Evolutionary conservation across 495 filamentous ascomycete genomes (phyloP), one percentile per base, ranked within the genome.

Genomic region (Aspergillus saccharolyticus): DNA sequence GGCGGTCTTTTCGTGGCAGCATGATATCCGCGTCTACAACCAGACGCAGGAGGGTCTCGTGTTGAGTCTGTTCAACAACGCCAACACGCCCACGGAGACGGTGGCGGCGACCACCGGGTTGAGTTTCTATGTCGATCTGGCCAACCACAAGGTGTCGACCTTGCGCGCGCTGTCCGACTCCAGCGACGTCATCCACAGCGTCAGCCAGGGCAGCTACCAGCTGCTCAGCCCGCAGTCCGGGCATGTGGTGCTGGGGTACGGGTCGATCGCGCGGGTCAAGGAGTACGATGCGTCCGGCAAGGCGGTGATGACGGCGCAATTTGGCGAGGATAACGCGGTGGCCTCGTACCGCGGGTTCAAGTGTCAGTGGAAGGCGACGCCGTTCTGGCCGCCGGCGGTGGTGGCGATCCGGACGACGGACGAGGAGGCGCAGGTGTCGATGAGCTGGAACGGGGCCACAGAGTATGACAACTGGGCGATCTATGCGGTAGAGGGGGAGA

Each of bases 141-240:
- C 74, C 52, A 69, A 71, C 24, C 71, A 66, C 56, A 78, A 68
- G 6, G 78, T 74, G 8, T 64, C 53, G 8, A 64, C 73, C 17
- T 63, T 75, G 3, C 68, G 71, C 30, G 60, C 56, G 1, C 65
- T 78, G 42, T 62, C 48, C 24, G 67, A 76, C 51, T 58, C 63
- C 1, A 57, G 61, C 20, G 66, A 79, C 44, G 58, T 67, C 24
- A 69, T 81, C 21, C 71, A 69, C 55, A 67, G 69, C 16, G 69
- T 71, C 47, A 78, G 73, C 49, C 77, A 81, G 61, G 82, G 82
- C 19, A 75, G 73, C 49, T 73, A 70, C 33, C 73, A 81, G 57
- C 63, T 74, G 3, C 65, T 82, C 21, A 63, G 58, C 50, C 58
- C 64, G 25, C 54, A 57, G 1, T 68, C 72, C 52, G 69, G 68